phyloP scores from a whole-genome alignment of 164 flowering plant species.

The Vitis vinifera region ASM3070453v1 NC_081814.1:10313501-10314000 shows the following conservation, averaged over 20 bases:
- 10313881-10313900: constrained; percentile 94
- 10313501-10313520: constrained; percentile 93
- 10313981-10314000: constrained; percentile 71
- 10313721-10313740: constrained; percentile 81
- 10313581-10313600: constrained; percentile 87
- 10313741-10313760: constrained; percentile 74
- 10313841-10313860: constrained; percentile 87
- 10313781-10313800: constrained; percentile 2
- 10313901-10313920: constrained; percentile 75
- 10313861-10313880: constrained; percentile 85
- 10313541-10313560: constrained; percentile 85
- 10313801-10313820: neutral
- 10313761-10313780: neutral
- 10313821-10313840: constrained; percentile 4
- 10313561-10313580: constrained; percentile 99
- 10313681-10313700: constrained; percentile 97
- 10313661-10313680: constrained; percentile 86
- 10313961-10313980: constrained; percentile 79
- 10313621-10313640: constrained; percentile 88
- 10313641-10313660: constrained; percentile 89
- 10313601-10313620: constrained; percentile 81
- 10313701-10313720: constrained; percentile 89
- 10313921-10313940: constrained; percentile 89
- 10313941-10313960: constrained; percentile 76
- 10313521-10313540: constrained; percentile 62